Evolutionary conservation across 192 early-diverging fungal genomes (phyloP), one percentile per base, ranked within the genome.

Genomic region (Entomortierella beljakovae): DNA sequence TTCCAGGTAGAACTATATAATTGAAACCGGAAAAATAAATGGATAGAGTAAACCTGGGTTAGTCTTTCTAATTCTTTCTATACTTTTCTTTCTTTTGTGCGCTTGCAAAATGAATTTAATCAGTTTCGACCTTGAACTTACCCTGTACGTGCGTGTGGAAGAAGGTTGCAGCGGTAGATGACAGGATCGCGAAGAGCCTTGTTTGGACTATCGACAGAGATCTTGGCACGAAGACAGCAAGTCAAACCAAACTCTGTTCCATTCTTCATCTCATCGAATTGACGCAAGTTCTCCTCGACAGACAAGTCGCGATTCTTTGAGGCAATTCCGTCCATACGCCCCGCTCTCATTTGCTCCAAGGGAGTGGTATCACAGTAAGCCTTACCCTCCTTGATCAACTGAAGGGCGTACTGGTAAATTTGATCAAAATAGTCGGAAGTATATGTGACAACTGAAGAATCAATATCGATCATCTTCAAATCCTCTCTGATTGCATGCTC

Each of bases 401-500:
- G 66, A 23, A 98, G 26, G 7, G 97, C 97, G 49, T 91, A 89
- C 50, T 97, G 80, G 81, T 97, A 96, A 37, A 98, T 84, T 35
- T 76, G 63, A 66, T 94, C 93, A 86, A 99, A 99, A 86, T 92
- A 84, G 73, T 99, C 95, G 2, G 95, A 97, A 23, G 98, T 97
- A 79, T 99, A 95, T 32, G 95, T 86, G 35, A 93, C 83, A 38
- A 79, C 53, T 35, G 96, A 92, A 11, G 90, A 87, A 52, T 87
- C 80, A 74, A 99, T 93, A 28, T 94, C 97, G 33, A 99, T 86
- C 49, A 96, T 83, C n/a, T 79, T 48, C 72, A 99, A 81, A 77
- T 99, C 98, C 88, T 97, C 95, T 70, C 91, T 92, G 79, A 99
- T 99, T 22, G 91, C 82, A 52, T 97, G 91, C 86, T 99, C 95